phyloP scores from a whole-genome alignment of 208 protist species.

The Acanthamoeba healyi region DNA sequence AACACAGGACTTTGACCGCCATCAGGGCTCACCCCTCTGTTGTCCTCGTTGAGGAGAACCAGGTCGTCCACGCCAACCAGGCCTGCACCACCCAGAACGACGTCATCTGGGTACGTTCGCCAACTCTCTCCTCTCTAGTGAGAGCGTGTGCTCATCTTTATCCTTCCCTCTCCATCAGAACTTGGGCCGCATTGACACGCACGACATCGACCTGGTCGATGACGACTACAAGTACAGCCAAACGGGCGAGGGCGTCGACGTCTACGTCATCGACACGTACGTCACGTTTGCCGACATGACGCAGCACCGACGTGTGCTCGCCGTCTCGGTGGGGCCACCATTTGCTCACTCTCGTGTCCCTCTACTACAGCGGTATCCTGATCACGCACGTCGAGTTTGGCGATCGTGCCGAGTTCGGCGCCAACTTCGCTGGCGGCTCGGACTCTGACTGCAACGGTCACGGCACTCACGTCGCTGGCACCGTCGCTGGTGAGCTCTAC shows the following conservation, averaged over 20 bases:
- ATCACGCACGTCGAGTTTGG: constrained; percentile 61
- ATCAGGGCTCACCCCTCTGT: constrained; percentile 17
- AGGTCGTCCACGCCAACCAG: constrained; percentile 15
- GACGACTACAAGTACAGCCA: constrained; percentile 43
- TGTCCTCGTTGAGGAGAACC: constrained; percentile 60
- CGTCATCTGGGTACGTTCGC: constrained; percentile 77
- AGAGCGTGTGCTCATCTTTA: not conserved
- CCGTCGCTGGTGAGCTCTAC: constrained; percentile 62
- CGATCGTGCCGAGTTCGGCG: constrained; percentile 71
- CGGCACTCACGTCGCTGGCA: constrained; percentile 79
- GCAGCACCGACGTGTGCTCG: not conserved
- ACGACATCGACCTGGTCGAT: constrained; percentile 64
- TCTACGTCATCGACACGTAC: constrained; percentile 79
- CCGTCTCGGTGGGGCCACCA: too few species aligned
- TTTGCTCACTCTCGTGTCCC: too few species aligned
- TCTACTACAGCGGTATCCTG: not conserved
- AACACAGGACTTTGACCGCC: too few species aligned
- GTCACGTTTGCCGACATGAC: not conserved
- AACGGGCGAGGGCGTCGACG: constrained; percentile 49
- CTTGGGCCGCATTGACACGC: constrained; percentile 49
- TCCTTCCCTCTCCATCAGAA: not conserved
- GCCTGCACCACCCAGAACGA: constrained; percentile 18
- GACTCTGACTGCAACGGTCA: constrained; percentile 75
- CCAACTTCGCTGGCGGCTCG: not conserved
- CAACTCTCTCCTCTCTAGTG: not conserved